phyloP scores from a whole-genome alignment of 345 rosid species.

The Punica granatum region DNA sequence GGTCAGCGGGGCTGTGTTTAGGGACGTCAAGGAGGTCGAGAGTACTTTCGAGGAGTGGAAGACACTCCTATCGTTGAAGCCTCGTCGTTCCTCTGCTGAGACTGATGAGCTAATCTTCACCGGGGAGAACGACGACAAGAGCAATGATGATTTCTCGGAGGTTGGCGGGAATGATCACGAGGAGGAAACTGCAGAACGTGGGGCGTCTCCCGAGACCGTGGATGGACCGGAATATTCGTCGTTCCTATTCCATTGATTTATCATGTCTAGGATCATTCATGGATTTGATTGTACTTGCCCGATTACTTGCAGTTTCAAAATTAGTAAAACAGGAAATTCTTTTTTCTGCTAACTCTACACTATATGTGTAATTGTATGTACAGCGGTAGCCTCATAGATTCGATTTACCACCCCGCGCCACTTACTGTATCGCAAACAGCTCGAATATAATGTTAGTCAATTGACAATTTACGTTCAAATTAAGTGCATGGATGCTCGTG shows the following conservation, averaged over 20 bases:
- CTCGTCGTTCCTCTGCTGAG: not conserved
- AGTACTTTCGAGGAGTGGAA: not conserved
- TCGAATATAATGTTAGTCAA: no score
- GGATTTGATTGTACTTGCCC: not conserved
- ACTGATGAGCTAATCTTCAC: not conserved
- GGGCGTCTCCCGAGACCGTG: not conserved
- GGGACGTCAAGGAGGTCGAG: not conserved
- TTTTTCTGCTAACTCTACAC: no score
- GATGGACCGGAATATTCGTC: not conserved
- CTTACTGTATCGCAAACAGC: no score
- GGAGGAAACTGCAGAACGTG: not conserved
- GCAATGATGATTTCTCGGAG: not conserved
- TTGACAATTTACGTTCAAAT: no score
- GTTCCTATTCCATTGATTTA: no score
- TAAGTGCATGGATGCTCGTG: no score
- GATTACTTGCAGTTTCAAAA: no score
- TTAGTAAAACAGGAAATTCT: no score
- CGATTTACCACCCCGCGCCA: no score
- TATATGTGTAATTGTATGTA: no score
- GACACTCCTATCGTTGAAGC: not conserved
- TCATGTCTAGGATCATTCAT: not conserved
- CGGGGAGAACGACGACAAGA: not conserved
- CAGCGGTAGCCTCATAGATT: no score
- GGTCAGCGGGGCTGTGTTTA: not conserved
- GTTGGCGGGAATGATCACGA: not conserved